These are phyloP conservation scores for Cadophora sp. DNA, from an alignment of 2,329 filamentous ascomycete genomes.

Conservation along the genomic window DNA sequence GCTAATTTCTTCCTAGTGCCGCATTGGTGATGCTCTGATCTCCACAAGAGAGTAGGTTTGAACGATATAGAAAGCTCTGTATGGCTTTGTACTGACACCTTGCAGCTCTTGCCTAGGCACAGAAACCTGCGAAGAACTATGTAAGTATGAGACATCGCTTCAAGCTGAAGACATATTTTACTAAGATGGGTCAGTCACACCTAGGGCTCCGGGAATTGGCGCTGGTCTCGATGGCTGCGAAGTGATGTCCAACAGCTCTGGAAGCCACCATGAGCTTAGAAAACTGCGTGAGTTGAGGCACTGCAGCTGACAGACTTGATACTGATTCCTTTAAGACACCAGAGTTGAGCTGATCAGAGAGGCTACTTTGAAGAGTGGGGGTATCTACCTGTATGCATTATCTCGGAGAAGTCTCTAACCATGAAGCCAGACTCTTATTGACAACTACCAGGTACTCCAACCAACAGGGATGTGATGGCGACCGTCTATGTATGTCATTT, in stretches of 20 bases:
- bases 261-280: conserved; percentile 7
- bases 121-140: conserved; percentile 14
- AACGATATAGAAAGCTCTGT: no score
- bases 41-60: neutral
- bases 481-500: neutral
- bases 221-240: conserved; percentile 11
- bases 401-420: no score
- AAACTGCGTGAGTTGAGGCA: neutral
- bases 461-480: conserved; percentile 20
- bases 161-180: no score
- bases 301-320: no score
- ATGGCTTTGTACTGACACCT: no score
- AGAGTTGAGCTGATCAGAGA: conserved; percentile 12
- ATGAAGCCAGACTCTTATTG: no score
- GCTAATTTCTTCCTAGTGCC: no score
- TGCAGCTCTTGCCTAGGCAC: no score
- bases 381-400: conserved; percentile 11
- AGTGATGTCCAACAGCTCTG: conserved; percentile 10
- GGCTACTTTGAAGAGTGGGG: conserved; percentile 11
- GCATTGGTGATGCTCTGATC: conserved; percentile 34
- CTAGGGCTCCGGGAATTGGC: neutral
- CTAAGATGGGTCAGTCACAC: no score
- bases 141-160: no score
- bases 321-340: neutral
- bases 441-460: neutral